phyloP scores from a whole-genome alignment of 108 stramenopile species.

The Nannochloropsis gaditana region DNA sequence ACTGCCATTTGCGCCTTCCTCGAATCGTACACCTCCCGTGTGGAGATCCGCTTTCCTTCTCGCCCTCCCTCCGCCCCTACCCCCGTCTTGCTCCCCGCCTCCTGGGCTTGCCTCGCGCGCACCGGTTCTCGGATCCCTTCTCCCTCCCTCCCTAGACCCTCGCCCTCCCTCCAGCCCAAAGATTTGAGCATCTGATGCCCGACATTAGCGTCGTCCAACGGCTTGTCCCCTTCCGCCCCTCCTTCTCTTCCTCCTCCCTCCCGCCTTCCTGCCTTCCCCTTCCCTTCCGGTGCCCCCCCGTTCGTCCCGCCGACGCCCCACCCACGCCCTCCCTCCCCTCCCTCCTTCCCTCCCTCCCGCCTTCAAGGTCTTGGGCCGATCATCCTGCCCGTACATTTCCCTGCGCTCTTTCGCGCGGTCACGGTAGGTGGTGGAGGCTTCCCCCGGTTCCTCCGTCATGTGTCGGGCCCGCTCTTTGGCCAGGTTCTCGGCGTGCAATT shows the following conservation, averaged over 20 bases:
- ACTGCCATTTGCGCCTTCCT: not conserved
- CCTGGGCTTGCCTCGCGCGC: not conserved
- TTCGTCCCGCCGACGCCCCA: not conserved
- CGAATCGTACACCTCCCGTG: conserved; percentile 8
- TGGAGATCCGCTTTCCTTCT: not conserved
- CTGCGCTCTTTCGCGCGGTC: not conserved
- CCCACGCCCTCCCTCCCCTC: not conserved
- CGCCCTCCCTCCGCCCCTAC: not conserved
- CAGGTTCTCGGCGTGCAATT: not conserved
- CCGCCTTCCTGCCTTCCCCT: not conserved
- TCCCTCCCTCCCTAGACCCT: not conserved
- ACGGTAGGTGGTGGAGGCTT: not conserved
- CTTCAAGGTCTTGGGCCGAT: not conserved
- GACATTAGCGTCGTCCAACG: not conserved
- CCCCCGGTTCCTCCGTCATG: not conserved
- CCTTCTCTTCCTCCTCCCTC: not conserved
- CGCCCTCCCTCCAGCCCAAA: not conserved
- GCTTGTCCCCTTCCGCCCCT: not conserved
- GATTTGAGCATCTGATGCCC: not conserved
- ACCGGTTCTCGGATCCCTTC: not conserved
- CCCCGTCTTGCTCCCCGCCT: conserved; percentile 1
- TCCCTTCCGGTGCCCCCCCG: not conserved
- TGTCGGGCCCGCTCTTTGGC: not conserved
- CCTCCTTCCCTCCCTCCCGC: not conserved
- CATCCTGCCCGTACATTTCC: not conserved